Percentiles rank a stretch among this genome's conserved stretches.
phyloP scores from a whole-genome alignment of 306 rosid genomes.

The Cicer arietinum region DNA sequence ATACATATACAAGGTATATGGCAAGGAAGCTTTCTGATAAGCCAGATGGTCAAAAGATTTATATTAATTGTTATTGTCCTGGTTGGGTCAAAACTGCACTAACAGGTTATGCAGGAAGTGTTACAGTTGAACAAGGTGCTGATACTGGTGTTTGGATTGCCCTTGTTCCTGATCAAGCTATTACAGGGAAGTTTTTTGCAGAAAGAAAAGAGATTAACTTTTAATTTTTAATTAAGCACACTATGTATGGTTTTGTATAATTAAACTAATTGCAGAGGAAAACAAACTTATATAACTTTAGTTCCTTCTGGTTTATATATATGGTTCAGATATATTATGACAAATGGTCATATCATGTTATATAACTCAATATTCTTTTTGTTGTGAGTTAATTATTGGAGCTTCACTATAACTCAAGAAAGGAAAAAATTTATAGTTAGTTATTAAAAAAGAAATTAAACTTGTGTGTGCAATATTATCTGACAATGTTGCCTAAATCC shows the following conservation, averaged over 20 bases:
- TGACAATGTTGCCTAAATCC: background rate
- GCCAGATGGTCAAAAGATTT: slow-evolving; percentile 74
- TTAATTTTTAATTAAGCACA: slow-evolving; percentile 64
- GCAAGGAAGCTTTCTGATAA: slow-evolving; percentile 65
- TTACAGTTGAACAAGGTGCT: slow-evolving; percentile 85
- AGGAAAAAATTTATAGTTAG: background rate
- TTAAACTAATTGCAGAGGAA: slow-evolving; percentile 3
- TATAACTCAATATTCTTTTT: background rate
- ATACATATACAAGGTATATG: slow-evolving; percentile 73
- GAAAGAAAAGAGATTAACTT: slow-evolving; percentile 85
- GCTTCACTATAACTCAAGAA: slow-evolving; percentile 14
- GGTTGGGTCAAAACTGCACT: slow-evolving; percentile 96
- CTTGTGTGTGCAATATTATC: background rate
- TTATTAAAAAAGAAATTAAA: background rate
- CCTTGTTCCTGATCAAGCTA: slow-evolving; percentile 82
- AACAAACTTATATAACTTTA: background rate
- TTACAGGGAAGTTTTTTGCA: slow-evolving; percentile 83
- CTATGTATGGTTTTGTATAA: background rate
- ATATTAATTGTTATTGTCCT: slow-evolving; percentile 85
- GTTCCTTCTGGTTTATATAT: slow-evolving; percentile 12
- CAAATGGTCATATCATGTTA: slow-evolving; percentile 14
- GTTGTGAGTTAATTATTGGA: slow-evolving; percentile 16
- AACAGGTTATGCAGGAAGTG: slow-evolving; percentile 81
- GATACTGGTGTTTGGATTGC: slow-evolving; percentile 96
- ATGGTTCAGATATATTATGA: slow-evolving; percentile 8